These are phyloP conservation scores for Alternaria sp. DNA, from an alignment of 2,329 filamentous ascomycete genomes.

Conservation along the genomic window DNA sequence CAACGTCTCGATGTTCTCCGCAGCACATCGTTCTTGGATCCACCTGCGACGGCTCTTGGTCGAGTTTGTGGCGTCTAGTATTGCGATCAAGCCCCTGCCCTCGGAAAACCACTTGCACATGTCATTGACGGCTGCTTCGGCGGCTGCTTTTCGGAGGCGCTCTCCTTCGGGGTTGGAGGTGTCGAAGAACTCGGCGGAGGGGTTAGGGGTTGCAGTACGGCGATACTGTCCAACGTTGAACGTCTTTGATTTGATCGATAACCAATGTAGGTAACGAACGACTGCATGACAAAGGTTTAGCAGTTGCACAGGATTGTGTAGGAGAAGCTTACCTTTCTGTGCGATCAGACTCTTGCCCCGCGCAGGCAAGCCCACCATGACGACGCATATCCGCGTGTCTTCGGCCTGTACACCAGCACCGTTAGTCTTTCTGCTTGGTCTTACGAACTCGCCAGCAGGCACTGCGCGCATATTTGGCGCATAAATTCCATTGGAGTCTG, in stretches of 20 bases:
- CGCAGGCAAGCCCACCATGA: constrained; percentile 97
- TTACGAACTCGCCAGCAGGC: constrained; percentile 55
- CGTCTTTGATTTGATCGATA: constrained; percentile 90
- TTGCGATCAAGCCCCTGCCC: constrained; percentile 82
- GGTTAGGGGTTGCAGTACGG: constrained; percentile 87
- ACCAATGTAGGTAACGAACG: constrained; percentile 89
- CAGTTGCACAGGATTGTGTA: neutral
- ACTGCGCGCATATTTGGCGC: constrained; percentile 52
- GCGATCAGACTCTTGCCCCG: constrained; percentile 97
- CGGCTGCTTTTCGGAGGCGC: constrained; percentile 84
- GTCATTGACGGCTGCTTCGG: constrained; percentile 89
- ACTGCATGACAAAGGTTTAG: constrained; percentile 40
- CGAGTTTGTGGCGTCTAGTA: constrained; percentile 96
- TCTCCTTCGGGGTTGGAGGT: constrained; percentile 90
- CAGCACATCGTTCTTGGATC: constrained; percentile 82
- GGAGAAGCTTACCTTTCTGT: constrained; percentile 77
- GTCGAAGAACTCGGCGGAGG: constrained; percentile 95
- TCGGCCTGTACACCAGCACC: constrained; percentile 85
- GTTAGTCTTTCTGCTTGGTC: constrained; percentile 59
- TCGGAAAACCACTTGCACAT: constrained; percentile 93
- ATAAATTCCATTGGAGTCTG: constrained; percentile 50
- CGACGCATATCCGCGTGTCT: constrained; percentile 95
- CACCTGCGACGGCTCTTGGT: constrained; percentile 89
- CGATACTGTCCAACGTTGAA: constrained; percentile 99
- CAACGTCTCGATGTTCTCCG: constrained; percentile 84